Base-by-base conservation (phyloP, 768 basidiomycete species). In the Auricularia heimuer region DNA sequence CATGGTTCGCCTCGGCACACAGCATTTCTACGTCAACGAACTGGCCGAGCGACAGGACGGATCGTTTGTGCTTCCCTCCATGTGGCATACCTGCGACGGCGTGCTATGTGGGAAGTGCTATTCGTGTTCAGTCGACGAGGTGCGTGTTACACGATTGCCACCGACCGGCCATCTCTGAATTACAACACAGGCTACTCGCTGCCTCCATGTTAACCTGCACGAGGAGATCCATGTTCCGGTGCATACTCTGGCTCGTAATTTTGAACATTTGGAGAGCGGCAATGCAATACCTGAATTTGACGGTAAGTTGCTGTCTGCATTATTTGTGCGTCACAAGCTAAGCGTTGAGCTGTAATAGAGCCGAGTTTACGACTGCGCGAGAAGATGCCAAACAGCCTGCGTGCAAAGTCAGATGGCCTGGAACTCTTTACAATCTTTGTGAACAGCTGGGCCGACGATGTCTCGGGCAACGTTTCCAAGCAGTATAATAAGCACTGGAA, bases 1-100 rank as follows among this genome's bases (percentile, higher is more conserved):
- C 64, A 69, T 69, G 69, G 68, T 42, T 24, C n/a, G 51, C 1
- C 16, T 62, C 1, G 69, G 70, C 2, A 3, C 56, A 0, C 54
- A 64, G 21, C 66, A 68, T 10, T 71, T 67, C 64, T 71, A 65
- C 8, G 67, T 70, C 7, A 63, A 71, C 4, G 68, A 71, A 56
- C 35, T 71, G 14, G 64, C 68, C 1, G 4, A 58, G 18, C 63
- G 69, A 2, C 3, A 51, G 1, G 45, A 44, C 35, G 64, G 65
- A 1, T 12, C 10, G 1, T 54, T 68, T 14, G 61, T 70, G 4
- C 63, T 66, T 24, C 65, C 65, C 18, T 14, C 36, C 3, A 16
- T 61, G 21, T 62, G 60, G 60, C 21, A 61, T 42, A 65, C 35
- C 36, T 14, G 11, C 21, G 44, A 11, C 18, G 60, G 21, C 34